Evolutionary conservation across 2,329 filamentous ascomycete species (phyloP), one percentile per base, ranked within the genome.

Genomic region (Exutisphaerella laricina): DNA sequence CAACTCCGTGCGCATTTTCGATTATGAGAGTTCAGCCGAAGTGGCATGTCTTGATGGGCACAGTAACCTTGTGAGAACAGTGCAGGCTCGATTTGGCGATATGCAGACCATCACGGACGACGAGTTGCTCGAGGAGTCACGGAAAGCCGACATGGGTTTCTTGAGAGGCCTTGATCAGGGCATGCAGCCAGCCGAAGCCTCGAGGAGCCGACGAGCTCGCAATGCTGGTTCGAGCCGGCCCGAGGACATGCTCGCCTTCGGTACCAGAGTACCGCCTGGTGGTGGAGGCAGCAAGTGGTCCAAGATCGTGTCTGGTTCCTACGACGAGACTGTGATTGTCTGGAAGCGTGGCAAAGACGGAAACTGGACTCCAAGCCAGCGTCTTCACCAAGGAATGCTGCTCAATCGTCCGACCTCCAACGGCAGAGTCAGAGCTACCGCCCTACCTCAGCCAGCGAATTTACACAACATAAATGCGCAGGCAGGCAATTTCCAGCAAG

Each of bases 291-390:
- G 87, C 58, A 82, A 77, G 53, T 96, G 90, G 71, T 88, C 85
- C 7, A 82, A 89, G n/a, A 98, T 98, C 46, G 88, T 98, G 3
- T 96, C 89, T 5, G 92, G 92, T 2, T 95, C 88, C 1, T 98
- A 98, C 56, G 92, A 98, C 55, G 88, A 95, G 67, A 89, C 82
- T 8, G 88, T 98, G 55, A 89, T 96, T 53, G 86, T 98, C 43
- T 98, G 92, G 92, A 84, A 85, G 54, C 51, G 55, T 14, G 85
- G 94, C 52, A 50, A 54, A 52, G 82, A 92, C 53, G 89, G 89
- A 2, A 78, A 85, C 18, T 97, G 92, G 89, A 82, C 82, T 53
- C 79, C 82, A 41, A 80, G 80, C 23, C 85, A 90, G 52, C 78
- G 79, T 32, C 46, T 64, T 14, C 53, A 57, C 14, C 62, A 63